Evolutionary conservation across 2,329 filamentous ascomycete species (phyloP).

Genomic region (Zasmidium citrigriseum): DNA sequence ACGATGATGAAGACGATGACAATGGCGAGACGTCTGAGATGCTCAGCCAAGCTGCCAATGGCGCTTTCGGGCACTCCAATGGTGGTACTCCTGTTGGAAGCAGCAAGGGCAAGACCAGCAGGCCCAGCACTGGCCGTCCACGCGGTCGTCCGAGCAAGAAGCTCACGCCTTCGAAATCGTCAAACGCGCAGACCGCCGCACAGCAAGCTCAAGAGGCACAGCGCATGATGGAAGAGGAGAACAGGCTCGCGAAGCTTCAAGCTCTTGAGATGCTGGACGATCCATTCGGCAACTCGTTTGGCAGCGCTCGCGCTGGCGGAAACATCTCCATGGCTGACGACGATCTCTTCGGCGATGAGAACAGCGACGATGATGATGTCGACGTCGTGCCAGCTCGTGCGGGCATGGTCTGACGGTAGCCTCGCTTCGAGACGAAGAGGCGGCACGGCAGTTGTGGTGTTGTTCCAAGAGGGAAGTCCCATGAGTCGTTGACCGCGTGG

Average conservation of each 20-base stretch:
- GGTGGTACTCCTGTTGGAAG: neutral
- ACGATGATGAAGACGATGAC: constrained; percentile 26
- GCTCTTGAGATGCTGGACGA: constrained; percentile 32
- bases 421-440: neutral
- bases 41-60: constrained; percentile 56
- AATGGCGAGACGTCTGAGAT: constrained; percentile 45
- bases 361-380: constrained; percentile 21
- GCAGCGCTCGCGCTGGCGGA: constrained; percentile 12
- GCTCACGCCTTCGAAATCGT: neutral
- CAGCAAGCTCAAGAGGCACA: constrained; percentile 12
- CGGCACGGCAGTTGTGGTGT: neutral
- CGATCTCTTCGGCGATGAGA: constrained; percentile 14
- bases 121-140: constrained; percentile 11
- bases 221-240: constrained; percentile 31
- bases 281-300: constrained; percentile 5
- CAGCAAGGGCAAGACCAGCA: neutral
- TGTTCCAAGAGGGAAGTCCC: neutral
- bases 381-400: constrained; percentile 21
- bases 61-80: constrained; percentile 4
- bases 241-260: constrained; percentile 38
- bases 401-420: constrained; percentile 1
- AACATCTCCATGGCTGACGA: neutral
- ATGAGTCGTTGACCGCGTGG: neutral
- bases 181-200: constrained; percentile 1
- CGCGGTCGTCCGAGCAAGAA: constrained; percentile 15